phyloP scores from a whole-genome alignment of 2,329 filamentous ascomycete genomes.

The Hypoxylon sp. region DNA sequence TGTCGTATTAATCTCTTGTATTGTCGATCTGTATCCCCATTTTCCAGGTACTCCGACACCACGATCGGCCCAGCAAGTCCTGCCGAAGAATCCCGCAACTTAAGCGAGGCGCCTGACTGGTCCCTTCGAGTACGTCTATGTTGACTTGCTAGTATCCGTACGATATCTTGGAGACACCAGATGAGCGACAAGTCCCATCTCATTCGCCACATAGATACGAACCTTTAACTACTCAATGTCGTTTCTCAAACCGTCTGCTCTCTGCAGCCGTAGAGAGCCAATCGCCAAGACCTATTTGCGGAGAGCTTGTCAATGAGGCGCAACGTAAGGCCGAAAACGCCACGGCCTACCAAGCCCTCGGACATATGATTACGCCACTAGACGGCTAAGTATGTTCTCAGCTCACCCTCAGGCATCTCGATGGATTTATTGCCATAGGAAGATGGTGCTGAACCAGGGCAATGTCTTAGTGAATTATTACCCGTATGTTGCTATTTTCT shows the following conservation, averaged over 20 bases:
- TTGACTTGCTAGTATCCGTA: constrained; percentile 18
- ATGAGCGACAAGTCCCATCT: neutral
- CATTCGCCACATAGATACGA: neutral
- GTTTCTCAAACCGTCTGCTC: constrained; percentile 21
- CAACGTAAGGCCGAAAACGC: constrained; percentile 30
- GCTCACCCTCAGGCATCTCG: constrained; percentile 12
- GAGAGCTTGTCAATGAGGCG: constrained; percentile 29
- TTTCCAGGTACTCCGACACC: constrained; percentile 33
- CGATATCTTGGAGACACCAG: constrained; percentile 21
- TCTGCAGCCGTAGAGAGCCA: constrained; percentile 10
- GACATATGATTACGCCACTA: constrained; percentile 26
- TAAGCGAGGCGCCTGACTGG: neutral
- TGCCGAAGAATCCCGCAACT: constrained; percentile 7
- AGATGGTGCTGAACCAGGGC: neutral
- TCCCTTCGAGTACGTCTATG: neutral
- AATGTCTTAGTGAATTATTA: neutral
- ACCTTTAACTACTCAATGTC: constrained; percentile 31
- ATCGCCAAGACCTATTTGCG: constrained; percentile 13
- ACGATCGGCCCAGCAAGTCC: constrained; percentile 27
- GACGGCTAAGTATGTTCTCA: constrained; percentile 23
- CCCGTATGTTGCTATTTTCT: neutral
- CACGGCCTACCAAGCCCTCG: constrained; percentile 18
- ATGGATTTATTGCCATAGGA: constrained; percentile 10
- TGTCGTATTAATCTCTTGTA: constrained; percentile 9
- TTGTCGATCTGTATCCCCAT: constrained; percentile 14